These are phyloP conservation scores for Haematococcus sp. DNA, from an alignment of 139 green algal genomes.

Conservation along the genomic window DNA sequence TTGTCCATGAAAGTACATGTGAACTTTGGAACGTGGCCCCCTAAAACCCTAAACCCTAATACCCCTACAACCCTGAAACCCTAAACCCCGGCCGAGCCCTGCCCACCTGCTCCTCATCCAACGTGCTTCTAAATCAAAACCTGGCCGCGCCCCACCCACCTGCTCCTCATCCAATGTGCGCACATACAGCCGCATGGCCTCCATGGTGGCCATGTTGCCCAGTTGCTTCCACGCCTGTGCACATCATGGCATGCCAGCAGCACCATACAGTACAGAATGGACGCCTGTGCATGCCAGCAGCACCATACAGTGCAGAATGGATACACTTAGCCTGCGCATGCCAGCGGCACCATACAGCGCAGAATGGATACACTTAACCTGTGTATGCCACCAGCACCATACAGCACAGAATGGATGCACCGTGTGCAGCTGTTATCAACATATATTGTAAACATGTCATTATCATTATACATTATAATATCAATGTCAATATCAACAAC, in stretches of 20 bases:
- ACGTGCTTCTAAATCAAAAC: no score
- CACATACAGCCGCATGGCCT: conserved; percentile 95
- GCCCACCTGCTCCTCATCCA: conserved; percentile 79
- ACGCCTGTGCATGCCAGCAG: neutral
- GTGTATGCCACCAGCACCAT: neutral
- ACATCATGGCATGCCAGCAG: neutral
- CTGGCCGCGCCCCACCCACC: conserved; percentile 16
- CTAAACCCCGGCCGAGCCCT: no score
- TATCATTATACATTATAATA: no score
- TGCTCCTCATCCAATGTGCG: conserved; percentile 83
- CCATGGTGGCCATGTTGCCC: conserved; percentile 75
- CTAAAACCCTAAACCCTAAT: no score
- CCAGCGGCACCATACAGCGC: neutral
- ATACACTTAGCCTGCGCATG: neutral
- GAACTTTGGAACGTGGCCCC: no score
- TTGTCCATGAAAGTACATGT: no score
- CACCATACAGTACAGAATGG: neutral
- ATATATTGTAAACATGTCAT: no score
- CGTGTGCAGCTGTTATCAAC: no score
- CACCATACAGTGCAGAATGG: neutral
- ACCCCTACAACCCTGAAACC: no score
- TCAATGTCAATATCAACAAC: no score
- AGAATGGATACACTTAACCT: neutral
- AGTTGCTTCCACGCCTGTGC: conserved; percentile 54
- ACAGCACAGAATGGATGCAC: neutral